Conservation (phyloP, 768 basidiomycete species). For the Tubosaeta sp. region DNA sequence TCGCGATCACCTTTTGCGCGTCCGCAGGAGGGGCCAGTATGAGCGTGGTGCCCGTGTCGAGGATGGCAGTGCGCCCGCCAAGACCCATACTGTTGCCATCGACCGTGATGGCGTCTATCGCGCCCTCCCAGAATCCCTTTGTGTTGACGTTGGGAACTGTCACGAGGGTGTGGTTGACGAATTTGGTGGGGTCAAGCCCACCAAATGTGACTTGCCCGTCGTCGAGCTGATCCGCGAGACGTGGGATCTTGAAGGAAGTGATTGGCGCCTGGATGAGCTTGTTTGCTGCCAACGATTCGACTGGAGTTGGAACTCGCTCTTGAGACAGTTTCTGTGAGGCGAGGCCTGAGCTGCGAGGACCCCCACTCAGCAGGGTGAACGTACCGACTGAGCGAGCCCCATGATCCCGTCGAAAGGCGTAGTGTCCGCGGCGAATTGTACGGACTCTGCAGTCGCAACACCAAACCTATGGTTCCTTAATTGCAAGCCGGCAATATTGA, state of each 20-base stretch:
- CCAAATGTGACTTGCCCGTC: constrained; percentile 85
- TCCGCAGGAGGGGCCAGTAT: constrained; percentile 43
- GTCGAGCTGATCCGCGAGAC: constrained; percentile 56
- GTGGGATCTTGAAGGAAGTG: constrained; percentile 76
- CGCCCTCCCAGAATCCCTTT: constrained; percentile 79
- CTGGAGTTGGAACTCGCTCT: constrained; percentile 60
- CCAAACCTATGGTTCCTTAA: constrained; percentile 65
- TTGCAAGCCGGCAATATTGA: constrained; percentile 58
- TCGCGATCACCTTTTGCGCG: constrained; percentile 52
- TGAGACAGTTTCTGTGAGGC: constrained; percentile 52
- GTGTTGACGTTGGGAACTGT: constrained; percentile 60
- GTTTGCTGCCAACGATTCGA: constrained; percentile 59
- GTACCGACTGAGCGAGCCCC: constrained; percentile 70
- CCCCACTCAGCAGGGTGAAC: constrained; percentile 22
- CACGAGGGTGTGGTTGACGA: constrained; percentile 53
- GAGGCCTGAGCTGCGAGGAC: not conserved
- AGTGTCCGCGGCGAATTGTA: constrained; percentile 49
- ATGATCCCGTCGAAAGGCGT: constrained; percentile 70
- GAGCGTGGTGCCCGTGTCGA: constrained; percentile 48
- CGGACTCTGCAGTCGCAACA: constrained; percentile 53
- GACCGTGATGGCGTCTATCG: constrained; percentile 54
- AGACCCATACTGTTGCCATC: constrained; percentile 52
- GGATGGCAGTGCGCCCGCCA: constrained; percentile 64
- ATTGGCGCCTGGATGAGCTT: constrained; percentile 61
- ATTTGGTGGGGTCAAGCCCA: constrained; percentile 66